Conservation (phyloP, 2,329 filamentous ascomycete genomes). For the Rhynchosporium secalis region DNA sequence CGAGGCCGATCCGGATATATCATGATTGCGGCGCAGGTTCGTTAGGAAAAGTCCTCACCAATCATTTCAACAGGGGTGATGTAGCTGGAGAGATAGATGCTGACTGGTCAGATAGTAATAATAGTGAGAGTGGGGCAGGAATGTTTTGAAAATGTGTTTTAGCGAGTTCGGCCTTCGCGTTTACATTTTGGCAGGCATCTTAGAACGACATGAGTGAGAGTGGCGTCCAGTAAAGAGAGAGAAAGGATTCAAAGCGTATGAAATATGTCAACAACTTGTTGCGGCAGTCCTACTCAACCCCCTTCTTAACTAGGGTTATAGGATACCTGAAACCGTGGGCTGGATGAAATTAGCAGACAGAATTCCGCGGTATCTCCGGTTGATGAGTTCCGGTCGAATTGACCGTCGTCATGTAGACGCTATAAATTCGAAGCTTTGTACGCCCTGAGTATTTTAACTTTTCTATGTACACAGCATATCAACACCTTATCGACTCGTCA, state of each 20-base stretch:
- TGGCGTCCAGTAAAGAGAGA: background rate
- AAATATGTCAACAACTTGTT: background rate
- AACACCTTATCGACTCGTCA: too few relatives aligned
- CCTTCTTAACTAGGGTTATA: background rate
- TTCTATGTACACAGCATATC: background rate
- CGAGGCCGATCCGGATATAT: too few relatives aligned
- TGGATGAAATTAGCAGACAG: background rate
- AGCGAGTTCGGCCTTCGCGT: background rate
- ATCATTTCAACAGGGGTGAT: too few relatives aligned
- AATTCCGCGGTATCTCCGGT: constrained; percentile 4
- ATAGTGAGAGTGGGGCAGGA: background rate
- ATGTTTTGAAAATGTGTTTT: background rate
- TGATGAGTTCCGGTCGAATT: background rate
- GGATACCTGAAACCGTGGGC: background rate
- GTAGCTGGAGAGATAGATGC: too few relatives aligned
- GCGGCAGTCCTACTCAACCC: background rate
- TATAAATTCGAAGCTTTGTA: background rate
- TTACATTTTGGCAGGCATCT: background rate
- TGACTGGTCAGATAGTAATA: too few relatives aligned
- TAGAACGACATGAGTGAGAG: background rate
- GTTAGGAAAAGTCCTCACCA: too few relatives aligned
- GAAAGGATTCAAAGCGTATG: background rate
- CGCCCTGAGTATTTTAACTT: too few relatives aligned
- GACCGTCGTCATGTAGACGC: background rate
- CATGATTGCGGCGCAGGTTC: too few relatives aligned